A percentile compares a stretch with the other conserved stretches of the same genome.
Evolutionary conservation across 2,329 filamentous ascomycete genomes (phyloP).

Genomic region (Botrytis sinoallii): DNA sequence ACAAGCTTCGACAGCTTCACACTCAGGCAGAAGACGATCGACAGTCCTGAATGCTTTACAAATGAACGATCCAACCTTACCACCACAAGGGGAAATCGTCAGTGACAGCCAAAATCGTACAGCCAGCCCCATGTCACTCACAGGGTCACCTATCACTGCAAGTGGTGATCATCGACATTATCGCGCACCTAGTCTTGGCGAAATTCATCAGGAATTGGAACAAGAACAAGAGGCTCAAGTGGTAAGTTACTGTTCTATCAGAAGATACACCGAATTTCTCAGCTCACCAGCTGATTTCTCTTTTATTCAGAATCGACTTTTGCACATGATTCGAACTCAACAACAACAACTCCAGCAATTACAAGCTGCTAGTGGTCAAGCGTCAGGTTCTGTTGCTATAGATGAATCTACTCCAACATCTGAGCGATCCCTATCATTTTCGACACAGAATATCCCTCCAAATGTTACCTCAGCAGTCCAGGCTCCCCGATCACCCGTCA

Average conservation of each 20-base stretch:
- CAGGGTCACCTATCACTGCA: slow-evolving; percentile 45
- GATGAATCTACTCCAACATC: slow-evolving; percentile 45
- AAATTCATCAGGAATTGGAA: slow-evolving; percentile 76
- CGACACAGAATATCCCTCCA: slow-evolving; percentile 40
- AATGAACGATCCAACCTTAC: slow-evolving; percentile 66
- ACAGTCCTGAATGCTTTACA: slow-evolving; percentile 71
- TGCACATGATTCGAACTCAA: slow-evolving; percentile 73
- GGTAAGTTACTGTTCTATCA: slow-evolving; percentile 43
- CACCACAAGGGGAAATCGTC: slow-evolving; percentile 66
- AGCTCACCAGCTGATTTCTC: neutral
- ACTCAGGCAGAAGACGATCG: slow-evolving; percentile 59
- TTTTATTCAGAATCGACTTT: slow-evolving; percentile 61
- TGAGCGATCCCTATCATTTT: slow-evolving; percentile 45
- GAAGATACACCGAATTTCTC: neutral
- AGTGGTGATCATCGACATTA: slow-evolving; percentile 58
- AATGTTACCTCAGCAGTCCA: slow-evolving; percentile 43
- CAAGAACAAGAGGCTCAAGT: slow-evolving; percentile 78
- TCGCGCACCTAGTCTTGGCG: slow-evolving; percentile 67
- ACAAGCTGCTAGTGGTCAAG: slow-evolving; percentile 43
- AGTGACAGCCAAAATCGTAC: slow-evolving; percentile 45
- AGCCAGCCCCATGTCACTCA: slow-evolving; percentile 46
- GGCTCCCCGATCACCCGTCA: slow-evolving; percentile 49
- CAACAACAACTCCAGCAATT: slow-evolving; percentile 67
- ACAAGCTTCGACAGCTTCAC: slow-evolving; percentile 41
- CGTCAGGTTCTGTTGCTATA: slow-evolving; percentile 41